A percentile compares a stretch with the other conserved stretches of the same genome.
Evolutionary conservation across 352 stramenopile genomes (phyloP).

Genomic region (Globisporangium cederbergense): DNA sequence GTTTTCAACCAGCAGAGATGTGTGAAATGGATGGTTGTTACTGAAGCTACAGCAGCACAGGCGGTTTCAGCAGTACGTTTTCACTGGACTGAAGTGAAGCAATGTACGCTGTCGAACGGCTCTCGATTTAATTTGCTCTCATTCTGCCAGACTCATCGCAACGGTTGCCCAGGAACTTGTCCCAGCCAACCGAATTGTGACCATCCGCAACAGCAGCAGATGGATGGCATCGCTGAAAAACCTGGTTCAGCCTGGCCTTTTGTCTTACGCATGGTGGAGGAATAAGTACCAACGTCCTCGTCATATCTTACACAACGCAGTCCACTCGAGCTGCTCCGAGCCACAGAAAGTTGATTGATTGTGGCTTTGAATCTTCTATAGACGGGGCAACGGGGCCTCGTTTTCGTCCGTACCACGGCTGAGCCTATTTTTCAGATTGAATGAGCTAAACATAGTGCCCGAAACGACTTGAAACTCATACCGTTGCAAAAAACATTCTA

Average conservation of each 20-base stretch:
- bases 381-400: too few species aligned
- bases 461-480: too few species aligned
- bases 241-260: background rate
- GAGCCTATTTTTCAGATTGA: too few species aligned
- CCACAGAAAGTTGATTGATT: background rate
- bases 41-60: background rate
- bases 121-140: background rate
- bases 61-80: background rate
- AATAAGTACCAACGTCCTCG: background rate
- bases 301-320: background rate
- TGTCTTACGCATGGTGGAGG: background rate
- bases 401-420: background rate
- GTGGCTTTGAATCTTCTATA: background rate
- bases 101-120: background rate
- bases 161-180: too few species aligned
- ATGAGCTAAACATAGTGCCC: too few species aligned
- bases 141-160: too few species aligned
- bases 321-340: background rate
- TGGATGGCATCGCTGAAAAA: background rate
- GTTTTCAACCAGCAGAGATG: too few species aligned
- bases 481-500: too few species aligned
- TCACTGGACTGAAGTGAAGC: background rate
- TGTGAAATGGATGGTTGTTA: background rate
- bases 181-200: background rate
- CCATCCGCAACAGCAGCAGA: background rate